Base-by-base conservation (phyloP, 2,329 filamentous ascomycete species). In the Colletotrichum sp. region DNA sequence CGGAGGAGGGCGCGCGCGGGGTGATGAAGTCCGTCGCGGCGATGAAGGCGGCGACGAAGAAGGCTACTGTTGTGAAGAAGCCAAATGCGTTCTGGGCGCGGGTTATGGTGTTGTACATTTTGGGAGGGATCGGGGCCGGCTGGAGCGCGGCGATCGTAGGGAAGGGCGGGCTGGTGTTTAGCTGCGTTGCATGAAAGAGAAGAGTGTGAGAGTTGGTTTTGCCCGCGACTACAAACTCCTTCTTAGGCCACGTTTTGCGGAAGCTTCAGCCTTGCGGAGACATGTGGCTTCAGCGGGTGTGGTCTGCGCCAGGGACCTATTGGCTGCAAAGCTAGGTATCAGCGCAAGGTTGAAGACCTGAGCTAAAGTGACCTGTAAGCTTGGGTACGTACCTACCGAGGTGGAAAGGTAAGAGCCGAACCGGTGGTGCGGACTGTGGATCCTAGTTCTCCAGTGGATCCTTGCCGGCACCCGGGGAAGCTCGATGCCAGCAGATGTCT, bases 11-110 rank as follows among this genome's bases (percentile, higher is more conserved):
- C 8, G 90, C 90, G 78, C 95, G 93, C 6, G 93, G 91, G 75
- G 88, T 88, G 80, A 93, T 86, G 80, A 98, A 85, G 81, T 96
- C 95, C 52, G 95, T 96, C 67, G 94, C 88, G 64, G 96, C 96
- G 80, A 98, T 95, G 74, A 98, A 87, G 71, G 90, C 91, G 68
- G 93, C 96, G 71, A 98, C 91, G 74, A 92, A 91, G 82, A 98
- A 97, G 73, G 94, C 94, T 78, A 98, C 96, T 30, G 96, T 98
- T 21, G 97, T 99, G 90, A 99, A 98, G 92, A 98, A 98, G 85
- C 97, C 96, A 84, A 99, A 99, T 84, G 96, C 93, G 87, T 95
- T 96, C 86, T 99, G 97, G 79, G 94, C 85, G 80, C 97, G 95
- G 78, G 94, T 95, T 65, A 98, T 86, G 63, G 94, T 92, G 82